Base-by-base conservation (phyloP, 2,329 filamentous ascomycete species). In the Cephalotrichum gorgonifer region DNA sequence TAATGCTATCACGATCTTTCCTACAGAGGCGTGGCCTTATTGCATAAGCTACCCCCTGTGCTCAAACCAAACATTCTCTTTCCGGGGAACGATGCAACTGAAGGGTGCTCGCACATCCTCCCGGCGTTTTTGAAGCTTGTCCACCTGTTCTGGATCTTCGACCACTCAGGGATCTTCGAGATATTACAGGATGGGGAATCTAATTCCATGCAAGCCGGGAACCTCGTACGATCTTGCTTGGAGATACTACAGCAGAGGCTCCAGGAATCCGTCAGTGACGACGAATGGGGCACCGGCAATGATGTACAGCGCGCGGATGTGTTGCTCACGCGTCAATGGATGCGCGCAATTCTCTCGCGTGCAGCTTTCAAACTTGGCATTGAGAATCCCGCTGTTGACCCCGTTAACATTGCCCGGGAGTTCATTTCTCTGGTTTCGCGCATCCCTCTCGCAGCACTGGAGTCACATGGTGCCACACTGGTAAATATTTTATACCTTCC, bases 301-400 rank as follows among this genome's bases (percentile, higher is more conserved):
- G 70, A 74, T 25, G 65, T 74, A 0, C 72, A 75, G 49, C 65
- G 66, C 7, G 72, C 70, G 3, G 72, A 74, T 44, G 63, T 75
- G n/a, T 68, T 64, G 50, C 70, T 74, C 3, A 74, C 72, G 0
- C 60, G 69, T 2, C 70, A 73, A 43, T 75, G 72, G 72, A 74
- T 75, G 71, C 66, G 70, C 7, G 67, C 71, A 39, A 64, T 74
- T 3, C 52, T 74, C 14, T 75, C 71, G 72, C 63, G 69, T 15
- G 62, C 68, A 1, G 63, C 67, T 0, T 57, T 66, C 26, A 57
- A 60, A 1, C 62, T 61, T 50, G 60, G 60, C 3, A 63, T 64
- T 9, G 58, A 56, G n/a, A 52, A 62, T 38, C 51, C 57, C 27
- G 51, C 55, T 2, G 54, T 62, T 52, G 59, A 67, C 47, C 71